Conservation (phyloP, 1,284 basidiomycete genomes). For the Trametes versicolor region DNA sequence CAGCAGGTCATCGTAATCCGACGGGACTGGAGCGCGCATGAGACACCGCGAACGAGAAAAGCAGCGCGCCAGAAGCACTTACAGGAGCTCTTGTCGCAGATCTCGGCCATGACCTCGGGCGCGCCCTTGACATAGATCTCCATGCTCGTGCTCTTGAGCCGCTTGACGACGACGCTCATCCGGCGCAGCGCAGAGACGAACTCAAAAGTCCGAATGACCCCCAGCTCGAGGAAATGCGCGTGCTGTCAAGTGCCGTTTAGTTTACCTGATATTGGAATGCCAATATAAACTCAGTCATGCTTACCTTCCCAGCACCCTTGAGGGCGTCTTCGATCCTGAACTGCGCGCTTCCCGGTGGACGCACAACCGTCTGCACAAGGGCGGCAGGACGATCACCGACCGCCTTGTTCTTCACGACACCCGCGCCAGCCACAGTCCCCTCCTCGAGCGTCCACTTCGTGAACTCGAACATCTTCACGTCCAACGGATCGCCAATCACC, state of each 20-base stretch:
- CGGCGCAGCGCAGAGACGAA: conserved; percentile 93
- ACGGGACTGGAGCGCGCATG: conserved; percentile 72
- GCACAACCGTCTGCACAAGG: conserved; percentile 95
- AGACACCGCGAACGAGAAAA: background rate
- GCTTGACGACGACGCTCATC: conserved; percentile 98
- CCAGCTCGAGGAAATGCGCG: conserved; percentile 95
- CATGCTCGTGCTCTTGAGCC: conserved; percentile 94
- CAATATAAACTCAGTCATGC: background rate
- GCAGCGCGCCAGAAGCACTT: conserved; percentile 45
- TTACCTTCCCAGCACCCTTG: conserved; percentile 80
- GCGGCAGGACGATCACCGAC: conserved; percentile 83
- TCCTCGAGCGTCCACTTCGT: conserved; percentile 98
- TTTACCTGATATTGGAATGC: background rate
- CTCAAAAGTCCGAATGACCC: conserved; percentile 96
- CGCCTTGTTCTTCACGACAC: conserved; percentile 72
- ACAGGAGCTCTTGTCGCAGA: conserved; percentile 92
- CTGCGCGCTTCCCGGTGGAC: conserved; percentile 90
- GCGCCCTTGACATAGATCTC: conserved; percentile 99
- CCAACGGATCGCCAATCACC: conserved; percentile 94
- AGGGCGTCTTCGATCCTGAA: conserved; percentile 95
- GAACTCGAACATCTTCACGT: conserved; percentile 98
- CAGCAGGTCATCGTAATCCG: conserved; percentile 96
- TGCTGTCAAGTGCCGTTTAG: conserved; percentile 58
- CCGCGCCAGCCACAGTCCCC: conserved; percentile 76
- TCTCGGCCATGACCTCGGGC: conserved; percentile 97